These are phyloP conservation scores for Pharus latifolius DNA, from an alignment of 176 grass and related monocot genomes.

Conservation along the genomic window DNA sequence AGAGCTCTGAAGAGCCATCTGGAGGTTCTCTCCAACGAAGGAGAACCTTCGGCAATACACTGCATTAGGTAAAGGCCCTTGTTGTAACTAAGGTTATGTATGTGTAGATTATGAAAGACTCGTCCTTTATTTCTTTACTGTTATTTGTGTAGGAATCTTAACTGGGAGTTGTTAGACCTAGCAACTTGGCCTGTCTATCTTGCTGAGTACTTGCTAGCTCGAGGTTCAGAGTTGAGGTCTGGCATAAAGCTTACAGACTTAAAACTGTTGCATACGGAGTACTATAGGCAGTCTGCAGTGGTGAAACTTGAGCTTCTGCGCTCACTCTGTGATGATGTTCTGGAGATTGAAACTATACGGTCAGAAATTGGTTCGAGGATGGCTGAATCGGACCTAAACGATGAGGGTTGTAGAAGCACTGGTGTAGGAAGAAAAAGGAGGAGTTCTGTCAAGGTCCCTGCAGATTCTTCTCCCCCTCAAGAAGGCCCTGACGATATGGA, in stretches of 20 bases:
- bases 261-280: constrained; percentile 59
- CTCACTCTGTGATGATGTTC: constrained; percentile 74
- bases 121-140: constrained; percentile 7
- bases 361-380: constrained; percentile 61
- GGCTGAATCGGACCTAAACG: constrained; percentile 43
- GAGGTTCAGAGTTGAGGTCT: constrained; percentile 50
- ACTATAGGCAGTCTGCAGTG: constrained; percentile 58
- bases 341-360: constrained; percentile 58
- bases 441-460: background rate
- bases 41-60: constrained; percentile 53
- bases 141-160: constrained; percentile 71
- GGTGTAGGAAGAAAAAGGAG: constrained; percentile 43
- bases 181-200: constrained; percentile 95
- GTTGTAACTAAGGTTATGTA: background rate
- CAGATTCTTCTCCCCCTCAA: constrained; percentile 4
- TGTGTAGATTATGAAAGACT: background rate
- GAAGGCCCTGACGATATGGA: constrained; percentile 38
- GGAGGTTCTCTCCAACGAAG: constrained; percentile 63
- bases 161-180: constrained; percentile 91
- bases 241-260: constrained; percentile 58
- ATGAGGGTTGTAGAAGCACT: constrained; percentile 18
- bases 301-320: constrained; percentile 84
- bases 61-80: constrained; percentile 63
- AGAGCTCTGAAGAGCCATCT: constrained; percentile 68
- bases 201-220: constrained; percentile 74